Conservation (phyloP, 1,284 basidiomycete genomes). For the Tylopilus orsonianus region DNA sequence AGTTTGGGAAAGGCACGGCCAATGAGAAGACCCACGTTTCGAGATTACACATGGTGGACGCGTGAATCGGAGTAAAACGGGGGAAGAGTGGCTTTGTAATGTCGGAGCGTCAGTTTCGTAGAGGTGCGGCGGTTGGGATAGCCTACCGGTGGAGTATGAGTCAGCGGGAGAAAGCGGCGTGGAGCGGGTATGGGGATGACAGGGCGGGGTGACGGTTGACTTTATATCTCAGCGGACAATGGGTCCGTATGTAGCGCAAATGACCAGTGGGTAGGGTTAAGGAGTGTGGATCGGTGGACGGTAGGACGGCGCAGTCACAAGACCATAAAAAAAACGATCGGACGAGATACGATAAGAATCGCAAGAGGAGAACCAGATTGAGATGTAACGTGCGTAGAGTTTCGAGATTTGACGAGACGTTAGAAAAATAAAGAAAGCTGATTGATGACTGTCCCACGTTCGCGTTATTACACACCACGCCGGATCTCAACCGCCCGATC, state of each 20-base stretch:
- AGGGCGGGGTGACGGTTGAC: constrained; percentile 8
- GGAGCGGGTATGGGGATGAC: constrained; percentile 13
- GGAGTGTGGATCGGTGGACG: constrained; percentile 17
- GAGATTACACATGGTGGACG: constrained; percentile 63
- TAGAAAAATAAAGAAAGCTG: constrained; percentile 16
- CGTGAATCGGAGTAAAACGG: constrained; percentile 16
- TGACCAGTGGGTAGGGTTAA: constrained; percentile 10
- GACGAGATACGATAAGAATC: constrained; percentile 34
- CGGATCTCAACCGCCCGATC: not conserved
- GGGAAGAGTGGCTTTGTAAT: constrained; percentile 22
- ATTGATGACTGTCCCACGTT: constrained; percentile 12
- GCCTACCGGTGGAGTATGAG: constrained; percentile 17
- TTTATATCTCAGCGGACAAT: constrained; percentile 26
- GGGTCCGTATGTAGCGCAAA: constrained; percentile 14
- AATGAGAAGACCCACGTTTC: constrained; percentile 55
- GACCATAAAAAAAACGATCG: constrained; percentile 32
- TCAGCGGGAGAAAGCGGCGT: constrained; percentile 1
- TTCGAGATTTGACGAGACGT: constrained; percentile 27
- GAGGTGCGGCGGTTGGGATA: constrained; percentile 3
- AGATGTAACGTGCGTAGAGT: constrained; percentile 13
- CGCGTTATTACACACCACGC: not conserved
- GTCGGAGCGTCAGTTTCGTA: constrained; percentile 16
- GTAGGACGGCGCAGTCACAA: constrained; percentile 27
- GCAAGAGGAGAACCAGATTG: constrained; percentile 10
- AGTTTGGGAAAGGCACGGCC: constrained; percentile 12